Percentiles rank a stretch among this genome's conserved stretches.
These are phyloP conservation scores for Echites panduratus DNA, from an alignment of 257 asterid genomes.

Conservation along the genomic window DNA sequence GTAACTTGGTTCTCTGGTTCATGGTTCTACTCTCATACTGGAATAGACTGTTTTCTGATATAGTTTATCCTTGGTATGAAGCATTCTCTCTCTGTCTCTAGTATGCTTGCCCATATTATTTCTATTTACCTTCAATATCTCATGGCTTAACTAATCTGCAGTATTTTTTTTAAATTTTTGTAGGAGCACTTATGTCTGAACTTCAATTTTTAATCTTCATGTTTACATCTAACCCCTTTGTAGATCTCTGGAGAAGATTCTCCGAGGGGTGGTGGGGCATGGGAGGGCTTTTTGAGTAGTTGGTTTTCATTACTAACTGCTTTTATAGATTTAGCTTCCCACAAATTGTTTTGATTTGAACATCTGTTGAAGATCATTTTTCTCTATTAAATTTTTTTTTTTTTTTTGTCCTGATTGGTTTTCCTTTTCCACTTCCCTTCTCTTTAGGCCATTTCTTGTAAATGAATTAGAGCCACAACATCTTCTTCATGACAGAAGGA, in stretches of 20 bases:
- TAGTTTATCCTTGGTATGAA: not conserved
- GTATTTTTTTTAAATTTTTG: not conserved
- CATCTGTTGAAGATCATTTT: not conserved
- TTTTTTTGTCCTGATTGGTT: not conserved
- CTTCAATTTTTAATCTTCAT: not conserved
- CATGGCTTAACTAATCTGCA: not conserved
- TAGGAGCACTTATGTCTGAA: not conserved
- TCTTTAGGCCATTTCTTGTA: slow-evolving; percentile 78
- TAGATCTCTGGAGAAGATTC: not conserved
- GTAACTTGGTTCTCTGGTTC: not conserved
- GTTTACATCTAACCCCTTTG: not conserved
- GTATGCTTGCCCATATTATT: not conserved
- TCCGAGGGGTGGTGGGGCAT: not conserved
- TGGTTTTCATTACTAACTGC: not conserved
- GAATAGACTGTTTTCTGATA: not conserved
- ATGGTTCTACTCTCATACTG: not conserved
- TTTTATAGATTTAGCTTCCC: not conserved
- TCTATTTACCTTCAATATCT: not conserved
- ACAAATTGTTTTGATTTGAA: not conserved
- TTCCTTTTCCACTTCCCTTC: slow-evolving; percentile 7
- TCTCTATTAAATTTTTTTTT: not conserved
- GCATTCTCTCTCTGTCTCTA: not conserved
- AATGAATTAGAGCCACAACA: slow-evolving; percentile 88
- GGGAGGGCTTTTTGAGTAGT: not conserved
- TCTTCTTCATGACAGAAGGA: slow-evolving; percentile 90